Evolutionary conservation across 306 rosid species (phyloP).

Genomic region (Lathyrus aphaca): DNA sequence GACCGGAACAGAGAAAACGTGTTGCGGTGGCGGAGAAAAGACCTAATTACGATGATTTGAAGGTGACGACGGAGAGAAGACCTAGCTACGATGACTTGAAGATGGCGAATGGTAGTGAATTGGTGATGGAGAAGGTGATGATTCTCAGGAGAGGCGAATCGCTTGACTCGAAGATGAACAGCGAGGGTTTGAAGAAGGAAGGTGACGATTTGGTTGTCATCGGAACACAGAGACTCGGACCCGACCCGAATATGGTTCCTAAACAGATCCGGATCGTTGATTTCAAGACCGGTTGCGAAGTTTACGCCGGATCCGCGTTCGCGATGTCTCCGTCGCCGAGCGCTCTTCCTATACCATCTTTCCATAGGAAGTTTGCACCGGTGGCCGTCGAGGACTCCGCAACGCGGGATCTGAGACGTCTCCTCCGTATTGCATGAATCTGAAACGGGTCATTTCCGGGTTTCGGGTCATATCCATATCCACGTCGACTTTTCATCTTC

Average conservation of each 20-base stretch:
- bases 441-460: neutral
- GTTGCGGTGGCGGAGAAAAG: constrained; percentile 37
- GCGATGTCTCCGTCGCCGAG: constrained; percentile 82
- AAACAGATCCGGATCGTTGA: constrained; percentile 55
- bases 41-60: constrained; percentile 60
- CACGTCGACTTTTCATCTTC: neutral
- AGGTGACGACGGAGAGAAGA: constrained; percentile 21
- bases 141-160: constrained; percentile 80
- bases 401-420: constrained; percentile 80
- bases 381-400: constrained; percentile 67
- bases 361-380: constrained; percentile 55
- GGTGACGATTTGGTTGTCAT: constrained; percentile 48
- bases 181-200: constrained; percentile 48
- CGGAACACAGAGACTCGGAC: constrained; percentile 64
- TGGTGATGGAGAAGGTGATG: constrained; percentile 64
- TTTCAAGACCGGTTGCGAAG: constrained; percentile 25
- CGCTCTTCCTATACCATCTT: constrained; percentile 84
- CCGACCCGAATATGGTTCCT: constrained; percentile 55
- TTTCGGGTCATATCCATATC: constrained; percentile 7
- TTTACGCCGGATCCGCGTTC: constrained; percentile 92
- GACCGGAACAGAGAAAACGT: constrained; percentile 55
- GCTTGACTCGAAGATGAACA: constrained; percentile 60
- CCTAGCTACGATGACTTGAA: constrained; percentile 50
- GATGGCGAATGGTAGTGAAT: constrained; percentile 36
- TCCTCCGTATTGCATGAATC: constrained; percentile 70